These are phyloP conservation scores for Colletotrichum spaethianum DNA, from an alignment of 2,329 filamentous ascomycete genomes.

Conservation along the genomic window DNA sequence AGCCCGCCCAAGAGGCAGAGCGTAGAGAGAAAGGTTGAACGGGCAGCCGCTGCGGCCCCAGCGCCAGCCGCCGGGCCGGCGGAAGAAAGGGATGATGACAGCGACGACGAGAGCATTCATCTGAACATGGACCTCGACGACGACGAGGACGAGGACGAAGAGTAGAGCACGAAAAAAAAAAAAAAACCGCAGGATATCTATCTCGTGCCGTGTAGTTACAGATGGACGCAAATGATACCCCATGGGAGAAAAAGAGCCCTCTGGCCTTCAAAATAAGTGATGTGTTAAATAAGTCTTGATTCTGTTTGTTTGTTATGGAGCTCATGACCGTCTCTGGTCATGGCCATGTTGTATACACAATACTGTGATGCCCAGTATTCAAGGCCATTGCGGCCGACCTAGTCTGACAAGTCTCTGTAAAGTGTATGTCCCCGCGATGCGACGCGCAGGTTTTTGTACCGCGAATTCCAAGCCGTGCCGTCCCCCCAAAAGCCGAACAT, in stretches of 20 bases:
- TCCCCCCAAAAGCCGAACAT: constrained; percentile 4
- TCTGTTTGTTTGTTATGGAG: constrained; percentile 5
- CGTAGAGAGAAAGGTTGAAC: constrained; percentile 32
- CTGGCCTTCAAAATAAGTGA: background rate
- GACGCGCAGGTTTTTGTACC: constrained; percentile 12
- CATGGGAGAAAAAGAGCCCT: background rate
- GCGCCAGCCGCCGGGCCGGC: constrained; percentile 38
- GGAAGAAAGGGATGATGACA: constrained; percentile 58
- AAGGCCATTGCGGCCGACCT: constrained; percentile 28
- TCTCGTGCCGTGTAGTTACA: constrained; percentile 9
- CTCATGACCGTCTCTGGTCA: constrained; percentile 20
- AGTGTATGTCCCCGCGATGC: constrained; percentile 5
- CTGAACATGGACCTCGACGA: constrained; percentile 73
- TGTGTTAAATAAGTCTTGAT: constrained; percentile 9
- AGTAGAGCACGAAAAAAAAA: constrained; percentile 44
- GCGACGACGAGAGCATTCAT: constrained; percentile 69
- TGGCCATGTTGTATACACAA: constrained; percentile 34
- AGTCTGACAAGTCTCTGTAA: constrained; percentile 1
- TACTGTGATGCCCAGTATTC: constrained; percentile 33
- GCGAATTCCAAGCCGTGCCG: constrained; percentile 20
- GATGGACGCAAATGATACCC: constrained; percentile 35
- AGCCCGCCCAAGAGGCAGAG: constrained; percentile 45
- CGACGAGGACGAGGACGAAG: constrained; percentile 57
- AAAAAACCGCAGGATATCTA: constrained; percentile 47
- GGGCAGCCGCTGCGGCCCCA: constrained; percentile 8